Evolutionary conservation across 1,139 yeast genomes (phyloP), one percentile per base, ranked within the genome.

Genomic region (Kodamaea suecica): DNA sequence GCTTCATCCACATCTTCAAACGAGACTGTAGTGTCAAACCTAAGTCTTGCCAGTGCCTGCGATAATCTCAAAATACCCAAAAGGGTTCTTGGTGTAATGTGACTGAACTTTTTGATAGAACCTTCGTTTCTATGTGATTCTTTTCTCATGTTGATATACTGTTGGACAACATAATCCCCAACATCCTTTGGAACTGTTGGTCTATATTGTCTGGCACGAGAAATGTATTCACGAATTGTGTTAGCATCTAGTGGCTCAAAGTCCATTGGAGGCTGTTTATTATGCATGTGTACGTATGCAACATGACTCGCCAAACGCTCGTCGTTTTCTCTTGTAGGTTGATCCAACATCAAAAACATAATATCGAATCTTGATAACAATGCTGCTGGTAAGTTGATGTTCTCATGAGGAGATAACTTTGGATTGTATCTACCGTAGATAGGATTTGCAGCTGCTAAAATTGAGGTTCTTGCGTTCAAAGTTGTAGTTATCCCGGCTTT

Each of bases 401-500:
- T 94, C 52, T 92, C 97, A 44, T 88, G 84, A 3, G 98, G 97
- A 4, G 96, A 84, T 37, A 92, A 63, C 46, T 78, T 75, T 29
- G 96, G 86, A 61, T 94, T 92, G 62, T 94, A 94, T 46, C 98
- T 78, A 40, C 98, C 98, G 57, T 85, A 90, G 25, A 92, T 67
- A 11, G 99, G 99, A 65, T 94, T 94, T 5, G 99, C 99, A 23
- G 98, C 98, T 0, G 99, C 98, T 44, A 94, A 64, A 41, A 94
- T 86, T 1, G 97, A 88, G 1, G 98, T 79, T 59, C 99, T 77
- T 9, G 99, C 98, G 58, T 94, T 94, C 47, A 94, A 70, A 1
- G 97, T 88, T 5, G 99, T 94, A 45, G 95, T 86, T 49, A 94
- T 92, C 48, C 99, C 99, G 3, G 98, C 99, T 61, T 94, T 94